phyloP scores from a whole-genome alignment of 495 filamentous ascomycete genomes.

The Lophiostoma macrostomum region DNA sequence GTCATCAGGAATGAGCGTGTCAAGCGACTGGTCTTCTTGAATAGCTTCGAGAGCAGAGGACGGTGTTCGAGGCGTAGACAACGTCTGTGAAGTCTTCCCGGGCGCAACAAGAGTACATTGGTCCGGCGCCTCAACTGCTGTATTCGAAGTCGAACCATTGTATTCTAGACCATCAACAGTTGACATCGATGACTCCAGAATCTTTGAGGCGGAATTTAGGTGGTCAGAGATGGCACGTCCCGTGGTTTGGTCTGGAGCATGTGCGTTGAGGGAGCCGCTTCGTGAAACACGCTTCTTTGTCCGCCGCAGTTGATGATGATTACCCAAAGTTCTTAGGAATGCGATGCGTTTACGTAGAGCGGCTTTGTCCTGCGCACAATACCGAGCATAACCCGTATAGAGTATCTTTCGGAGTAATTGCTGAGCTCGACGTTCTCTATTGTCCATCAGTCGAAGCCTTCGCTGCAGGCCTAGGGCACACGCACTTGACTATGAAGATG shows the following conservation, averaged over 20 bases:
- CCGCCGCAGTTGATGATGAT: not conserved
- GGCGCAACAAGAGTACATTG: not conserved
- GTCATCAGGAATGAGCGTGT: conserved; percentile 2
- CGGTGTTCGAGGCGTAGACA: not conserved
- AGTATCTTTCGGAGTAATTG: conserved; percentile 2
- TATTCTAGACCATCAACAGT: not conserved
- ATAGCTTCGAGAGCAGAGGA: not conserved
- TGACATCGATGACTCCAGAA: not conserved
- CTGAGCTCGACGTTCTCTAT: conserved; percentile 3
- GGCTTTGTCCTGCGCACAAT: not conserved
- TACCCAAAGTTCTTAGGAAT: not conserved
- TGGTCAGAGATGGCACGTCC: not conserved
- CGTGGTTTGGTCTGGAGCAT: not conserved
- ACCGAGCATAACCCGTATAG: not conserved
- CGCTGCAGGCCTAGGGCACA: not conserved
- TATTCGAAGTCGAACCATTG: not conserved
- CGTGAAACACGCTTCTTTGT: not conserved
- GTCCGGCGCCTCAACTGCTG: not conserved
- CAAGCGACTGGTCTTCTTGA: not conserved
- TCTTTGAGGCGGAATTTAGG: not conserved
- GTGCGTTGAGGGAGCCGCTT: not conserved
- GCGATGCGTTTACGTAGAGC: not conserved
- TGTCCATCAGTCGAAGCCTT: conserved; percentile 4
- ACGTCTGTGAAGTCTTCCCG: not conserved
- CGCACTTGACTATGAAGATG: not conserved